Percentiles rank a stretch among this genome's conserved stretches.
phyloP scores from a whole-genome alignment of 2,329 filamentous ascomycete genomes.

The Colletotrichum chrysophilum region DNA sequence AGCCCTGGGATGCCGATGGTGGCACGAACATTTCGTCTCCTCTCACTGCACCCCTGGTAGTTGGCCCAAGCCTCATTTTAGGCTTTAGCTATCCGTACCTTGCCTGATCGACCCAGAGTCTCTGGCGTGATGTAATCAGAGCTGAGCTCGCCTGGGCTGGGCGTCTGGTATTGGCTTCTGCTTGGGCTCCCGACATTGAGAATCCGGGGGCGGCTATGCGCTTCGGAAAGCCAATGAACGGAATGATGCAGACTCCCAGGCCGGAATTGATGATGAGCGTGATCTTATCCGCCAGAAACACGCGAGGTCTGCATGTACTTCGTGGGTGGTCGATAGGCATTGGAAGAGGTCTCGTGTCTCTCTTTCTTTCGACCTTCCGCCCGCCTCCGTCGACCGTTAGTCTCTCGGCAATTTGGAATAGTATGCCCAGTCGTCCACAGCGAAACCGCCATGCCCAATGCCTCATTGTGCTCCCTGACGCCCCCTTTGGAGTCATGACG shows the following conservation, averaged over 20 bases:
- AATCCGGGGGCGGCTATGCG: conserved; percentile 10
- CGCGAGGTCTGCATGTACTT: not conserved
- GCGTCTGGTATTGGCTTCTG: not conserved
- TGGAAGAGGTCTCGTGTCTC: not conserved
- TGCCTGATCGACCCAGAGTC: not conserved
- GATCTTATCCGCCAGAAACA: not conserved
- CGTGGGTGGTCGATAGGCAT: not conserved
- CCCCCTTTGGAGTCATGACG: conserved; percentile 12
- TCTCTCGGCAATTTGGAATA: not conserved
- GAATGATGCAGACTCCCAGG: not conserved
- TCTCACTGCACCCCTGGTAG: not conserved
- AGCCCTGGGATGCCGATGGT: not conserved
- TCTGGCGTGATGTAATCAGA: not conserved
- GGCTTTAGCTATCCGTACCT: not conserved
- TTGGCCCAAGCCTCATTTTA: not conserved
- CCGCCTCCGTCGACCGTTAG: not conserved
- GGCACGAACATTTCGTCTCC: not conserved
- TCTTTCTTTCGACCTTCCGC: not conserved
- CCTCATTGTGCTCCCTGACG: not conserved
- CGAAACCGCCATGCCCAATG: not conserved
- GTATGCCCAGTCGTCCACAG: not conserved
- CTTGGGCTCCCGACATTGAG: not conserved
- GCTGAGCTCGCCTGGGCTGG: not conserved
- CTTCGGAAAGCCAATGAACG: conserved; percentile 3
- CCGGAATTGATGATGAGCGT: not conserved